These are phyloP conservation scores for Pleurotus pulmonarius DNA, from an alignment of 768 basidiomycete genomes.

Conservation along the genomic window DNA sequence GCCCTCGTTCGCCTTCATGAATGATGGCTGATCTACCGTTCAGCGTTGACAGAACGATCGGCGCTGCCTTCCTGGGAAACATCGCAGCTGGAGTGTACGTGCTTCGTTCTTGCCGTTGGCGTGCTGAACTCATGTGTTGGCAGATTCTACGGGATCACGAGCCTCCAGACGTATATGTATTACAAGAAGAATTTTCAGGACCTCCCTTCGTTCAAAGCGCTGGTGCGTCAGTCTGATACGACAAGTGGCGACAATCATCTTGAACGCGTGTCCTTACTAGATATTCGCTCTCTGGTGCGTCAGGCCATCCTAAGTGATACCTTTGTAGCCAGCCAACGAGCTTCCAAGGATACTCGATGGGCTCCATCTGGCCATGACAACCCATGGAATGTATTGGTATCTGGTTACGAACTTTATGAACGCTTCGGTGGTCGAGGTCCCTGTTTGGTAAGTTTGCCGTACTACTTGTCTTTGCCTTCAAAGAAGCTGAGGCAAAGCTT, in stretches of 20 bases:
- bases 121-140: background rate
- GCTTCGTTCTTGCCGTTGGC: background rate
- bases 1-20: background rate
- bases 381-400: constrained; percentile 32
- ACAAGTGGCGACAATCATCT: too few relatives aligned
- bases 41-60: background rate
- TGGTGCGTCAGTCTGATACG: constrained; percentile 15
- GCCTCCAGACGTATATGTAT: constrained; percentile 35
- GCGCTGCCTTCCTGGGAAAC: constrained; percentile 39
- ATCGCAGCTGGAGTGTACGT: constrained; percentile 36
- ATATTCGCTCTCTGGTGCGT: constrained; percentile 24
- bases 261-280: constrained; percentile 8
- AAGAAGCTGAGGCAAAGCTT: too few relatives aligned
- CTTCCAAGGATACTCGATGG: constrained; percentile 29
- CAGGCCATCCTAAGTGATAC: background rate
- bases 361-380: constrained; percentile 27
- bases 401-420: constrained; percentile 29
- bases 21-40: background rate
- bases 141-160: constrained; percentile 35
- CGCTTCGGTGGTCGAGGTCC: constrained; percentile 17
- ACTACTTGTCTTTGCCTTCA: too few relatives aligned
- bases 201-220: constrained; percentile 20
- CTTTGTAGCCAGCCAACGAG: too few relatives aligned
- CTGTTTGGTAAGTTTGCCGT: constrained; percentile 23
- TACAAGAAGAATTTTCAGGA: constrained; percentile 30